Evolutionary conservation across 129 eudicot genomes (phyloP).

Genomic region (Lonicera japonica): DNA sequence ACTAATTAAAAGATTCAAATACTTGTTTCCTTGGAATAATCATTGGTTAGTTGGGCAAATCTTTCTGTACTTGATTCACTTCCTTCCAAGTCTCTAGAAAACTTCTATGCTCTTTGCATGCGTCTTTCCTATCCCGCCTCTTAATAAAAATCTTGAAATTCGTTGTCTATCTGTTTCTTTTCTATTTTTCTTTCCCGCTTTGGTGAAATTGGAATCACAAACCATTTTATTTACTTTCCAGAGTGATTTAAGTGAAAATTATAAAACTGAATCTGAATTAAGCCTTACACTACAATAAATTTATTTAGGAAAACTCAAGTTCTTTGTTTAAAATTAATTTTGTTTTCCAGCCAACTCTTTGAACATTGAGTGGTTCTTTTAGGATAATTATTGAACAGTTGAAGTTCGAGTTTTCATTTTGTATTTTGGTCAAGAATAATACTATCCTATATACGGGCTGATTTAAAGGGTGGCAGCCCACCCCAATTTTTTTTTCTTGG

Average conservation of each 20-base stretch:
- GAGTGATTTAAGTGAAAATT: no score
- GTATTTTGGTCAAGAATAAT: neutral
- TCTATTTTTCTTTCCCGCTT: no score
- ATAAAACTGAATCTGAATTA: no score
- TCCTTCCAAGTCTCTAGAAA: neutral
- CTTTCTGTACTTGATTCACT: neutral
- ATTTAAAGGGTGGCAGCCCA: no score
- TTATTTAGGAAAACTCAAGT: neutral
- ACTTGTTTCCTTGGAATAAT: neutral
- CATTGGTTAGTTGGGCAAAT: constrained; percentile 2
- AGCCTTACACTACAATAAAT: neutral
- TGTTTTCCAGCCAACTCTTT: neutral
- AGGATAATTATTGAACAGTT: neutral
- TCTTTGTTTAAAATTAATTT: neutral
- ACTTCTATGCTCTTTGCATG: no score
- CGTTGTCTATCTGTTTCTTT: no score
- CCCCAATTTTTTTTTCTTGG: no score
- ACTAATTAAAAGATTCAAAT: neutral
- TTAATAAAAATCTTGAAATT: no score
- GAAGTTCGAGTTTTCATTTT: neutral
- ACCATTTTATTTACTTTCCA: no score
- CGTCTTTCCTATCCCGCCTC: no score
- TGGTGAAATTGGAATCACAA: no score
- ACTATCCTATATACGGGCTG: no score
- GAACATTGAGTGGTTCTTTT: neutral